Evolutionary conservation across 148 eudicot species (phyloP), one percentile per base, ranked within the genome.

Genomic region (Linanthus parryae): DNA sequence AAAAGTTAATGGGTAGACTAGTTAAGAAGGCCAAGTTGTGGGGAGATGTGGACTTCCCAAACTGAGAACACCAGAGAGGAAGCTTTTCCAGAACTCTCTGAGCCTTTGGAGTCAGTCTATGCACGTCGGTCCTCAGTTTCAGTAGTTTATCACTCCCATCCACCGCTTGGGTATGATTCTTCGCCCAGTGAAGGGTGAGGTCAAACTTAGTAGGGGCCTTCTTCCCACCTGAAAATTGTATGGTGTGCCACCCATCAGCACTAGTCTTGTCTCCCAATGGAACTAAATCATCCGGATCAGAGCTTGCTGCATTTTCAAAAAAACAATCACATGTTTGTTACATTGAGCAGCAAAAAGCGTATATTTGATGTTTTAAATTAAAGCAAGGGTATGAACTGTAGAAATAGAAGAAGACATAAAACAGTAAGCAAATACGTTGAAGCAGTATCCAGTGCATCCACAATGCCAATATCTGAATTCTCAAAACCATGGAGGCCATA

Each of bases 11-110:
- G 13, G 83, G 88, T 23, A 94, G 68, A 52, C 59, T 78, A 31
- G 68, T 74, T 42, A 94, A 66, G 64, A 94, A 88, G 24, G 95
- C 80, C 7, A 94, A 63, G 17, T 75, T 78, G 57, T 49, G 73
- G 11, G 99, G 99, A 68, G 91, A 77, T 12, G 96, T 84, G 1
- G 99, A 88, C 63, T 94, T 94, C 34, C 96, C 99, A 34, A 88
- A 94, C 14, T 69, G 62, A 18, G 96, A 71, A 71, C 94, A 94
- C 99, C 99, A 94, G n/a, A 77, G 61, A 34, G 99, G 95, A 62
- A 88, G 88, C 77, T 80, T 94, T 56, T 18, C 35, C 46, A 94
- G 62, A 50, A 94, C 69, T 22, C 31, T 72, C 39, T 73, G 56
- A 2, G 44, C 56, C 56, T 66, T 68, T 2, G 96, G 96, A 25